These are phyloP conservation scores for Erucastrum elatum DNA, from an alignment of 345 rosid species.

Conservation along the genomic window DNA sequence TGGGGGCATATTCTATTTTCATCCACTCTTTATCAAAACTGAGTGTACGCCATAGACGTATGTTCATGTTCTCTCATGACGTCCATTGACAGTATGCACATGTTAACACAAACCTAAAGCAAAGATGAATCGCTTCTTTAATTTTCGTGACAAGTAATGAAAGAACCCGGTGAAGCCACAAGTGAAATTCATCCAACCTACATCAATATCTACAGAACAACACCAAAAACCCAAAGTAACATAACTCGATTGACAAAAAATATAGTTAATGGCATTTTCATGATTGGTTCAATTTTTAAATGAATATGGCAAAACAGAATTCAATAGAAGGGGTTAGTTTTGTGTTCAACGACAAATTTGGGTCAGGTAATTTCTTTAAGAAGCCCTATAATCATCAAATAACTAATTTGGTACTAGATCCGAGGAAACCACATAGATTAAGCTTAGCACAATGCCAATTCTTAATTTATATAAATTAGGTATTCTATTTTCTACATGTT, in stretches of 20 bases:
- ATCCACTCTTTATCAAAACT: background rate
- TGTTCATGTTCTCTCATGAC: no score
- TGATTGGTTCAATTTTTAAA: no score
- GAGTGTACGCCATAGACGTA: no score
- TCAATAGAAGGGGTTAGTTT: background rate
- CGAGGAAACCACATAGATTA: background rate
- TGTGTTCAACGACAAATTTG: background rate
- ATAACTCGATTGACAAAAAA: background rate
- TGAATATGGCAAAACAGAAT: background rate
- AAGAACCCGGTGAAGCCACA: background rate
- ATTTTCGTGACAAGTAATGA: background rate
- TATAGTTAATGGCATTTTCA: background rate
- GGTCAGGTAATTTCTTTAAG: background rate
- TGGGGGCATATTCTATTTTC: no score
- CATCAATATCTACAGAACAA: background rate
- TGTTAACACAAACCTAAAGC: no score
- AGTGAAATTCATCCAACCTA: background rate
- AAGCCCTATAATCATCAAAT: background rate
- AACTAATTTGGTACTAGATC: background rate
- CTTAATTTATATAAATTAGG: no score
- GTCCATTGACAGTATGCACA: no score
- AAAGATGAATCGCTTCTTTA: background rate
- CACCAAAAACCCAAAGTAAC: background rate
- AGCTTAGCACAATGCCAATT: background rate
- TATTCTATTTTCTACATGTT: background rate